Evolutionary conservation across 495 filamentous ascomycete genomes (phyloP).

Genomic region (Penicillium desertorum): DNA sequence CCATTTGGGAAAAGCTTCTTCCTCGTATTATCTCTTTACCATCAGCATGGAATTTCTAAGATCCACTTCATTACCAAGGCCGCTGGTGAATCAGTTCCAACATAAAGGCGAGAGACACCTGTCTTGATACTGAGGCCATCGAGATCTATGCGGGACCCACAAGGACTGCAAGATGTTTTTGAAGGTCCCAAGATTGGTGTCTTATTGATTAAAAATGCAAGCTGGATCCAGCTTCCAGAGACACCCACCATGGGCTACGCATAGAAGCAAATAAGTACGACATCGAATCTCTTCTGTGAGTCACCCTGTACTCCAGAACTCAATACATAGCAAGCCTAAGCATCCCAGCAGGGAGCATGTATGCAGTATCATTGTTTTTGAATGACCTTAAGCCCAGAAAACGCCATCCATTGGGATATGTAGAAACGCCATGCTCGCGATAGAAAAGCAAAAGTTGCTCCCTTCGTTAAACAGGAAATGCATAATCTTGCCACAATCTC

Average conservation of each 20-base stretch:
- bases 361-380: slow-evolving; percentile 1
- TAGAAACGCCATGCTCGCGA: slow-evolving; percentile 30
- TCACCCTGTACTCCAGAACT: not conserved
- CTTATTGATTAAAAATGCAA: not conserved
- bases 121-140: not conserved
- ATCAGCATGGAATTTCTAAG: not conserved
- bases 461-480: slow-evolving; percentile 16
- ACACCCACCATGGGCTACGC: not conserved
- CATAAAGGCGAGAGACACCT: not conserved
- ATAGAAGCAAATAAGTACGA: not conserved
- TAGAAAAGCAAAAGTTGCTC: slow-evolving; percentile 24
- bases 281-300: not conserved
- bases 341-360: slow-evolving; percentile 7
- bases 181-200: not conserved
- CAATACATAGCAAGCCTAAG: slow-evolving; percentile 7
- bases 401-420: slow-evolving; percentile 20
- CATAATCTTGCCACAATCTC: slow-evolving; percentile 10
- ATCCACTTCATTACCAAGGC: not conserved
- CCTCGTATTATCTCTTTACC: not conserved
- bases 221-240: not conserved
- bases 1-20: not conserved
- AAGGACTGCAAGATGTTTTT: not conserved
- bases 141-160: not conserved
- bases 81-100: not conserved
- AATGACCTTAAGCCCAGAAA: slow-evolving; percentile 13